A percentile compares a stretch with the other conserved stretches of the same genome.
These are phyloP conservation scores for Clitocybe nebularis DNA, from an alignment of 1,284 basidiomycete genomes.

Conservation along the genomic window DNA sequence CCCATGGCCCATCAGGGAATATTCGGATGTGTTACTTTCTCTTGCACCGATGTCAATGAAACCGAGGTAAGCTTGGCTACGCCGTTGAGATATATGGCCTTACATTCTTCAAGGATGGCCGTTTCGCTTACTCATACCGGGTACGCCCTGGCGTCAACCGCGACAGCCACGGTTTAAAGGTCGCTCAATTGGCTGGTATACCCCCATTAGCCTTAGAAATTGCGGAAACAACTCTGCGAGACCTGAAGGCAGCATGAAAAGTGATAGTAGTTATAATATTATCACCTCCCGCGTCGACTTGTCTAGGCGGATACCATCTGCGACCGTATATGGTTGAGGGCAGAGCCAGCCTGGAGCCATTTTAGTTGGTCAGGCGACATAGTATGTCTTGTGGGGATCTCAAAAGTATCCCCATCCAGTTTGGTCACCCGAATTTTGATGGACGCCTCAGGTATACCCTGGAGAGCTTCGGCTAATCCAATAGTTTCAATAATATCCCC, in stretches of 20 bases:
- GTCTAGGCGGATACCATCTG: too few relatives aligned
- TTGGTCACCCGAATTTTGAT: constrained; percentile 73
- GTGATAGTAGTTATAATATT: constrained; percentile 15
- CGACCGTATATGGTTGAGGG: constrained; percentile 79
- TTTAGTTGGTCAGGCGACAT: constrained; percentile 86
- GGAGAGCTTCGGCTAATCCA: constrained; percentile 50
- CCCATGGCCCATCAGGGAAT: constrained; percentile 37
- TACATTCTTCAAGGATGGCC: constrained; percentile 47
- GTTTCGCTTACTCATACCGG: constrained; percentile 82
- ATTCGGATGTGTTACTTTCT: constrained; percentile 73
- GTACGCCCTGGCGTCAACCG: constrained; percentile 83
- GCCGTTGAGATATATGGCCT: constrained; percentile 4
- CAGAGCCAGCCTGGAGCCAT: constrained; percentile 84
- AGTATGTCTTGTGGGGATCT: constrained; percentile 79
- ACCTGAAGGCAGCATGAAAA: constrained; percentile 28
- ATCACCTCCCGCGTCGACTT: too few relatives aligned
- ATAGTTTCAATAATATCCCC: constrained; percentile 67
- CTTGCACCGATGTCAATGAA: constrained; percentile 85
- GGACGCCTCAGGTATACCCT: constrained; percentile 43
- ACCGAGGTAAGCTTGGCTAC: constrained; percentile 46
- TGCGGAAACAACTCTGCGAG: constrained; percentile 47
- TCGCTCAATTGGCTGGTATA: constrained; percentile 86
- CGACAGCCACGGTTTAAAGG: constrained; percentile 90
- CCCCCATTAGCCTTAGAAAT: constrained; percentile 61
- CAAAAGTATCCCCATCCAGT: constrained; percentile 57